Evolutionary conservation across 768 basidiomycete species (phyloP), one percentile per base, ranked within the genome.

Genomic region (Rossbeevera mucosa): DNA sequence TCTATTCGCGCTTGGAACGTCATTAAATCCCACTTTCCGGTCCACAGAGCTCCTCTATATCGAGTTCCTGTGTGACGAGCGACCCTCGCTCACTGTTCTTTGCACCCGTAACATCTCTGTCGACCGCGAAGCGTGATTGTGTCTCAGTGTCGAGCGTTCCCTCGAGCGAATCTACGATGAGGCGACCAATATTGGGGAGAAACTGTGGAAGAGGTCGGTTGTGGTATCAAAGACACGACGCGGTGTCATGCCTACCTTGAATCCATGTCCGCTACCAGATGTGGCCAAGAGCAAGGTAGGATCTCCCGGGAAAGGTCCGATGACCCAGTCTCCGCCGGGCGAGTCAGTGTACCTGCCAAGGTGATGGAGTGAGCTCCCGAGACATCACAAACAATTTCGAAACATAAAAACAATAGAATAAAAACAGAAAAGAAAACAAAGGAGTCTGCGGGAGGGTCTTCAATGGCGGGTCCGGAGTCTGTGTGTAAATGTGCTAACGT

Each of bases 201-300:
- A 96, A 96, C 88, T 98, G 51, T 24, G 31, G 21, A 33, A 7
- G 29, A 48, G 22, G 21, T 40, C 4, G 40, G 20, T 20, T 11
- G 14, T 24, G 24, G 13, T 14, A 58, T 2, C 2, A 5, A 30
- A 38, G 21, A 5, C 14, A 2, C 5, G 40, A 41, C 21, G 22
- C 24, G 8, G 8, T 8, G 52, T 43, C 2, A 47, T 9, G 55
- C 62, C 47, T 50, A 83, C 89, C 79, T 94, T 94, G 76, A 82
- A 94, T 0, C 82, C 91, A 68, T 94, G 91, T 0, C 94, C 94
- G 57, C 85, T 91, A 7, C 88, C 95, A 16, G 81, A 90, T 1
- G 94, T 94, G 1, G 93, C 94, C 25, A 97, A 67, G 48, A 94
- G 67, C 11, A 97, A 64, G 6, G 78, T 78, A 22, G 73, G 68